Base-by-base conservation (phyloP, 805 yeast species). In the Kurtzmaniella cleridarum region DNA sequence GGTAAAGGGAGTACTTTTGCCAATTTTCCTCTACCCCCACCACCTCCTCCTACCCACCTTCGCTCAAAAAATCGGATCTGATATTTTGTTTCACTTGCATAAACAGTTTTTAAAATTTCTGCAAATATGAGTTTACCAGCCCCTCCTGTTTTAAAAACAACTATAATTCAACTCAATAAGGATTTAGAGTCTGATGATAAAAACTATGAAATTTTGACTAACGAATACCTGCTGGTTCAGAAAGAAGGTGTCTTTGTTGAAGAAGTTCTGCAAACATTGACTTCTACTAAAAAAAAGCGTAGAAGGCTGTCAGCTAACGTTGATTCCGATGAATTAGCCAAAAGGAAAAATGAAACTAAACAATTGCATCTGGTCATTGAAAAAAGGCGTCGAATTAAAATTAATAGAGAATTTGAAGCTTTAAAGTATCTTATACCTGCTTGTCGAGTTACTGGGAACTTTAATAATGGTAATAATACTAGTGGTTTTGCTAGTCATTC, bases 331-430 rank as follows among this genome's bases (percentile, higher is more conserved):
- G 74, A 68, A 44, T 52, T 67, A 40, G 68, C 65, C 11, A 60
- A 62, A 47, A 44, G 74, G n/a, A 63, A 60, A 39, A 54, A 57
- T 32, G 73, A 68, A 46, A 68, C 72, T 1, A 68, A 66, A 42
- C 73, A 67, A 48, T 55, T 66, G 30, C 95, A 86, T 56, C 80
- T 89, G 2, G 79, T 83, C 30, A 86, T 86, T 42, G 95, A 86
- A 57, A 82, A 86, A 51, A 75, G 85, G 49, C 70, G 95, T 48
- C 65, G 95, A 43, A 75, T 81, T 38, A 83, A 84, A 53, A 83
- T 86, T 69, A 86, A 86, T 57, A 66, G 89, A 39, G 93, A 86
- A 58, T 86, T 84, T 54, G 93, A 84, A 54, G 87, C 90, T 1
- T 70, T 86, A 46, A 83, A 85, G 54, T 79, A 73, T 50, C 59